Evolutionary conservation across 495 filamentous ascomycete species (phyloP), one percentile per base, ranked within the genome.

Genomic region (Hypomontagnella submonticulosa): DNA sequence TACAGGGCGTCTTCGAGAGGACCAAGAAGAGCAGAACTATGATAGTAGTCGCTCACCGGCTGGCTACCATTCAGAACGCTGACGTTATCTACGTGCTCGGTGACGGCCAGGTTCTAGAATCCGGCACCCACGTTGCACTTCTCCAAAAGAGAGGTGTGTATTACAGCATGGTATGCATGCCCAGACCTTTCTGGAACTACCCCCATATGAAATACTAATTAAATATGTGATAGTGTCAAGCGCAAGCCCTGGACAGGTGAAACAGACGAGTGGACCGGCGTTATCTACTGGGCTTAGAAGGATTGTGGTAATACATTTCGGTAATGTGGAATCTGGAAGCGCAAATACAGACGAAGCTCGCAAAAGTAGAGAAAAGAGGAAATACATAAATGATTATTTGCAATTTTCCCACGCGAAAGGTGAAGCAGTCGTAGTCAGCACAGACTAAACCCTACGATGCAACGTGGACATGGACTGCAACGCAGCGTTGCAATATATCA

Each of bases 41-140:
- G 72, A 81, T 96, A 51, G 90, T 89, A 4, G 90, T 94, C 50
- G 92, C 91, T 4, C 87, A 90, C 70, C 75, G 85, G 37, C 73
- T 88, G 36, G 80, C 80, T 10, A 88, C 84, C 4, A 77, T 87
- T 15, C 81, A 84, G 61, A 82, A 85, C 64, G 85, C 84, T 18
- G 85, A 88, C 66, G 64, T 83, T 37, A 87, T 85, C 47, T 85
- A 80, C 57, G 83, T 88, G 46, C 72, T 85, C 5, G 80, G 77
- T 18, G 83, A 86, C 38, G 80, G 79, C 2, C 73, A 75, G 58
- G 82, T 88, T 37, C 71, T 85, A 23, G 85, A 88, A 73, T 76
- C 69, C 40, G 85, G 84, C 2, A 79, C 79, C 11, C 85, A 87
- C 69, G 61, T 69, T 6, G 57, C 77, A 30, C 70, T 88, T 58